A percentile compares a stretch with the other conserved stretches of the same genome.
Conservation (phyloP, 2,329 filamentous ascomycete species). For the Phialemoniopsis sp. region DNA sequence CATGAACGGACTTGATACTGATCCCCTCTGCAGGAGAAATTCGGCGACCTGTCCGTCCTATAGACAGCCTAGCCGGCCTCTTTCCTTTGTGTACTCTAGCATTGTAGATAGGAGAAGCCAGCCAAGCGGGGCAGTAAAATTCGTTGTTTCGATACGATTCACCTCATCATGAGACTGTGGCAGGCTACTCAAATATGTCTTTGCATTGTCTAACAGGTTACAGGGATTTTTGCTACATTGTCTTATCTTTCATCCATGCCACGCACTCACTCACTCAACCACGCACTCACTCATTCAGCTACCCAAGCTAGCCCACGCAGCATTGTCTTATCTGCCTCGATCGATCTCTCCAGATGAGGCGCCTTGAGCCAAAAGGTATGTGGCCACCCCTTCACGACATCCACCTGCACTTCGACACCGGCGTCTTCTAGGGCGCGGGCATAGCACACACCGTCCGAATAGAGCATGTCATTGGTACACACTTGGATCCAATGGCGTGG, state of each 20-base stretch:
- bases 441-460: constrained; percentile 47
- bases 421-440: constrained; percentile 32
- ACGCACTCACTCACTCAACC: background rate
- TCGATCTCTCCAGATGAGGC: constrained; percentile 32
- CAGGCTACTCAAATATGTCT: too few relatives aligned
- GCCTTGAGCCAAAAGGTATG: constrained; percentile 50
- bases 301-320: constrained; percentile 36
- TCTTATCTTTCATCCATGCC: too few relatives aligned
- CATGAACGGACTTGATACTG: background rate
- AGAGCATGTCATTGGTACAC: constrained; percentile 45
- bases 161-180: background rate
- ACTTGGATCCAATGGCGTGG: constrained; percentile 44
- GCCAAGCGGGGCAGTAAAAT: constrained; percentile 8
- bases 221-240: too few relatives aligned
- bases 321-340: constrained; percentile 35
- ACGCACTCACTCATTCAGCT: constrained; percentile 4
- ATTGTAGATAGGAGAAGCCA: constrained; percentile 59
- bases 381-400: constrained; percentile 40
- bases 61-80: constrained; percentile 51
- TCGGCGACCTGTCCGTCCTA: constrained; percentile 92
- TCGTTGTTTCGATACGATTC: background rate
- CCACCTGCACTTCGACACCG: constrained; percentile 32
- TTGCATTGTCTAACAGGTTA: too few relatives aligned
- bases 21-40: constrained; percentile 75
- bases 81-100: constrained; percentile 63